Evolutionary conservation across 176 grass and related monocot genomes (phyloP), one percentile per base, ranked within the genome.

Genomic region (Rhynchospora pubera): DNA sequence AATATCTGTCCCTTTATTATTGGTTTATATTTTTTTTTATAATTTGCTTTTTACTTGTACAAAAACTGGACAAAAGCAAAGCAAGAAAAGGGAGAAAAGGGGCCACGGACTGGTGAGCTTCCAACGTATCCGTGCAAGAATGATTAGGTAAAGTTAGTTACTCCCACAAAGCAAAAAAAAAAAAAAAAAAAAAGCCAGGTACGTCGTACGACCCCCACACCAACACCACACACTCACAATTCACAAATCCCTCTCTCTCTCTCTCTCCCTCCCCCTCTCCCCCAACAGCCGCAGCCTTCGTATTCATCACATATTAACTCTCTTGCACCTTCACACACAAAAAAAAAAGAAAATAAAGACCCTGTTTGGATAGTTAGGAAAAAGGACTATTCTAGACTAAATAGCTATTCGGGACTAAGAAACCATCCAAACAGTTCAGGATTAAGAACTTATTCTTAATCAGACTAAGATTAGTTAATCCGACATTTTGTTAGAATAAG

Each of bases 121-220:
- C 57, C 77, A 79, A 61, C 15, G 34, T 61, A 43, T 81, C 78
- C 78, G 78, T 81, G 58, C 78, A 81, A 65, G 78, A 81, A 81
- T 81, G 78, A 81, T 79, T 81, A 62, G 44, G 59, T 65, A 65
- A 81, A 81, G 79, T 81, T 81, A 81, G 79, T 81, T 81, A 81
- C 59, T 81, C 60, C 57, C 79, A 61, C 46, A 61, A 81, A 45
- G 43, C 9, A 23, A 81, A n/a, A n/a, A 64, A 15, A 21, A 57
- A n/a, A n/a, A n/a, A n/a, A n/a, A 59, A n/a, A 13, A 72, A 22
- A 21, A 22, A 48, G 68, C 47, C 23, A 15, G 65, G 18, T 15
- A 19, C n/a, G 70, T n/a, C n/a, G n/a, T 74, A 52, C 46, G 46
- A 74, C 70, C 70, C 44, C 70, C 48, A 51, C 10, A 39, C 34